Percentiles rank a stretch among this genome's conserved stretches.
Conservation (phyloP, 73 alveolate species). For the Paramecium sonneborni region DNA sequence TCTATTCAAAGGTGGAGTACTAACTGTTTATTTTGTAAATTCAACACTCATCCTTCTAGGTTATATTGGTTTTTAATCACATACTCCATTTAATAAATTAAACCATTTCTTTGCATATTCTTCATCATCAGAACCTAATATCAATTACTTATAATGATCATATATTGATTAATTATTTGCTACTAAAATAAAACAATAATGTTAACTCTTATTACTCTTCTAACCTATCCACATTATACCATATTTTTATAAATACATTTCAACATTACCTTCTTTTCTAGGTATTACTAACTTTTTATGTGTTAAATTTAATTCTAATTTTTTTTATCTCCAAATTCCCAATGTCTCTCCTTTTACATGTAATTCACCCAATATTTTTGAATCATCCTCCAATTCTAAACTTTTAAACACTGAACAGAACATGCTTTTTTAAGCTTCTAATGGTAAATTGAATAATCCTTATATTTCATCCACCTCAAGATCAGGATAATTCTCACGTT, state of each 20-base stretch:
- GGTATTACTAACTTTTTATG: neutral
- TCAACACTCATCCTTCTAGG: slow-evolving; percentile 14
- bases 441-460: neutral
- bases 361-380: neutral
- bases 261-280: neutral
- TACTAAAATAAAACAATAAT: neutral
- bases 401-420: neutral
- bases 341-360: slow-evolving; percentile 23
- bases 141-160: slow-evolving; percentile 41
- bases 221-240: slow-evolving; percentile 2
- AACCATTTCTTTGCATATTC: slow-evolving; percentile 26
- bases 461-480: slow-evolving; percentile 18
- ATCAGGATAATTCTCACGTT: neutral
- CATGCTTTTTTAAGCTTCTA: slow-evolving; percentile 13
- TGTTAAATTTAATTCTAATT: slow-evolving; percentile 34
- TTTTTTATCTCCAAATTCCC: slow-evolving; percentile 8
- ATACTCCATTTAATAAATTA: neutral
- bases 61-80: neutral
- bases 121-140: slow-evolving; percentile 35
- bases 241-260: neutral
- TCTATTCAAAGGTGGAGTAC: neutral
- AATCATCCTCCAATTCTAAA: neutral
- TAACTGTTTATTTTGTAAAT: neutral
- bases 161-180: neutral
- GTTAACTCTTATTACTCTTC: neutral